Evolutionary conservation across 805 yeast genomes (phyloP).

Genomic region (Yarrowia sp.): DNA sequence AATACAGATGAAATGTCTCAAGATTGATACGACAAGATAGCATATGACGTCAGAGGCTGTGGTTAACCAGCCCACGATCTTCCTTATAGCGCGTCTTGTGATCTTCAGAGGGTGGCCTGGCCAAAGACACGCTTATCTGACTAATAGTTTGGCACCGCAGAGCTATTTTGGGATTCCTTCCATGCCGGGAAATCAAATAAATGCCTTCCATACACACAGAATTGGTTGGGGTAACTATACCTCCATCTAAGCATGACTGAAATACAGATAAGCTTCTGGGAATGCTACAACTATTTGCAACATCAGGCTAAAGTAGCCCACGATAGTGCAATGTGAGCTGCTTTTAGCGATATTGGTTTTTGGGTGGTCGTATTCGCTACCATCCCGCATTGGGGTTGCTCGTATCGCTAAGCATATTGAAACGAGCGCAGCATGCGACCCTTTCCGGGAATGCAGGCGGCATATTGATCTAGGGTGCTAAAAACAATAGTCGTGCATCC

Average conservation of each 20-base stretch:
- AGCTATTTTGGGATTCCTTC: too few species aligned
- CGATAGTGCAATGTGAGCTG: background rate
- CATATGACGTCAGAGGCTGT: background rate
- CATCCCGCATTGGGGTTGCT: background rate
- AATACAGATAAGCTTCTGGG: background rate
- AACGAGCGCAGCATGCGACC: background rate
- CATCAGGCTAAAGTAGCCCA: conserved; percentile 27
- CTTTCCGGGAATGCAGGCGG: too few species aligned
- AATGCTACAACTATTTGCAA: conserved; percentile 14
- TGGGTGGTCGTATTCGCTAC: background rate
- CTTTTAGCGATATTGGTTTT: conserved; percentile 8
- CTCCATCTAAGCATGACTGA: conserved; percentile 17
- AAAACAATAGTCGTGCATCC: background rate
- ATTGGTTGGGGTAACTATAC: conserved; percentile 18
- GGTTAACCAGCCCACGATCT: background rate
- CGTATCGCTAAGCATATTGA: conserved; percentile 1
- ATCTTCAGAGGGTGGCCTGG: too few species aligned
- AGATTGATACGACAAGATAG: background rate
- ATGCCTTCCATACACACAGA: conserved; percentile 3
- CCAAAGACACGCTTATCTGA: too few species aligned
- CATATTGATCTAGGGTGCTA: too few species aligned
- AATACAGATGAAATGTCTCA: conserved; percentile 30
- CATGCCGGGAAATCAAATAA: background rate
- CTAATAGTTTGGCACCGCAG: background rate
- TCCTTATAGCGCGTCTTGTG: background rate